Conservation (phyloP, 441 rosid genomes). For the Jatropha podagrica region DNA sequence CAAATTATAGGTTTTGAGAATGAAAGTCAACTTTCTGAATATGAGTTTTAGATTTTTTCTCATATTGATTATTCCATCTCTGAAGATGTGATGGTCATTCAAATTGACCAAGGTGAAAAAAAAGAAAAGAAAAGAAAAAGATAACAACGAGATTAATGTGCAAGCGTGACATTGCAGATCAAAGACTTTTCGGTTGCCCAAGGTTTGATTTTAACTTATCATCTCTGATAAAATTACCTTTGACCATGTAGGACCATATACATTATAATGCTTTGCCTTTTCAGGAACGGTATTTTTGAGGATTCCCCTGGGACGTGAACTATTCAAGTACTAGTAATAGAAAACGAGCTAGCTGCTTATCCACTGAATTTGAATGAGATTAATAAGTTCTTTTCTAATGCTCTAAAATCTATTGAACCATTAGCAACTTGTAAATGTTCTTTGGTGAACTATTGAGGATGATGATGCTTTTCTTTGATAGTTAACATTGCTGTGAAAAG, state of each 20-base stretch:
- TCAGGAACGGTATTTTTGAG: not conserved
- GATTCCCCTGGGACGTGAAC: not conserved
- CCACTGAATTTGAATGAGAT: not conserved
- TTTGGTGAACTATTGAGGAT: not conserved
- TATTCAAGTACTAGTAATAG: not conserved
- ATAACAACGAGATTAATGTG: not conserved
- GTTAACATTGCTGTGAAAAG: not conserved
- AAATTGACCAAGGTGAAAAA: not conserved
- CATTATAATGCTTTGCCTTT: not conserved
- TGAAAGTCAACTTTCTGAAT: slow-evolving; percentile 4
- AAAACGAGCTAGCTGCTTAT: not conserved
- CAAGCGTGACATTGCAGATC: slow-evolving; percentile 4
- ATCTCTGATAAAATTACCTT: not conserved
- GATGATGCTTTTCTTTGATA: not conserved
- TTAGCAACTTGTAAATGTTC: not conserved
- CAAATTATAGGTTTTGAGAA: not conserved
- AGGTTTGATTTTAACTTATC: not conserved
- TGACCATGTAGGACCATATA: not conserved
- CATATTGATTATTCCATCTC: not conserved
- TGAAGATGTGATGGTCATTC: not conserved
- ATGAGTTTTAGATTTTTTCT: not conserved
- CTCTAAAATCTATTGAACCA: not conserved
- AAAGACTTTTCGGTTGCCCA: not conserved
- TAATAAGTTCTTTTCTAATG: not conserved
- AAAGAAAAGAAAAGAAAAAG: not conserved